Base-by-base conservation (phyloP, 1,139 yeast species). In the Saccharomyces hybrid region DNA sequence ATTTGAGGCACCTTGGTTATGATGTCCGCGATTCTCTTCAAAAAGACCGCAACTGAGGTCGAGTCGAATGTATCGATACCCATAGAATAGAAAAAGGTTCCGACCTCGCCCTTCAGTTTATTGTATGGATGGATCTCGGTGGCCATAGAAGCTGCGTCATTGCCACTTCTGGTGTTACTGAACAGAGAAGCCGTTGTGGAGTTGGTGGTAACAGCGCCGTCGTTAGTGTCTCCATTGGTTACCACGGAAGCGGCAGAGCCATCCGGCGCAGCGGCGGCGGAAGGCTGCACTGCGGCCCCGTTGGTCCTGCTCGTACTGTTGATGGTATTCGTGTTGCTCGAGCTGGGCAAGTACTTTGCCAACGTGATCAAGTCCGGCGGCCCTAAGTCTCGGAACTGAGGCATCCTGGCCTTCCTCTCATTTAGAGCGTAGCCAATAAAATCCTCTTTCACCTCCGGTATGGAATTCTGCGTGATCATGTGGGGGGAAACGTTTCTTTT, bases 301-400 rank as follows among this genome's bases (percentile, higher is more conserved):
- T 44, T 53, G 54, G 46, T 44, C 3, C 51, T 49, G 29, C 48
- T 48, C 8, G 58, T 46, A 7, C 46, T 46, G 44, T 50, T 49
- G 7, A 52, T 44, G 16, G 51, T 38, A n/a, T 53, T 50, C 7
- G 56, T 27, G 19, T 59, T 53, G 58, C 66, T 24, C 21, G 66
- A 61, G 1, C 65, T 62, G 12, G 68, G 69, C 11, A 67, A 53
- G 49, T 70, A 68, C 63, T 81, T 83, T 42, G 83, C 72, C 48
- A 84, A 64, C 60, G 88, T 88, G 54, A 95, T 87, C 59, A 93
- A 76, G 73, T 93, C 99, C 8, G 96, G 95, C 0, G 98, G 97
- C 1, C 99, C 99, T 57, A 93, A 68, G 50, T 79, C 80, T 54
- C 73, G 76, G 60, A 80, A 80, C 24, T 77, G 69, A 14, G 72